Conservation (phyloP, 2,329 filamentous ascomycete genomes). For the Ophiocordyceps camponoti-saundersi region DNA sequence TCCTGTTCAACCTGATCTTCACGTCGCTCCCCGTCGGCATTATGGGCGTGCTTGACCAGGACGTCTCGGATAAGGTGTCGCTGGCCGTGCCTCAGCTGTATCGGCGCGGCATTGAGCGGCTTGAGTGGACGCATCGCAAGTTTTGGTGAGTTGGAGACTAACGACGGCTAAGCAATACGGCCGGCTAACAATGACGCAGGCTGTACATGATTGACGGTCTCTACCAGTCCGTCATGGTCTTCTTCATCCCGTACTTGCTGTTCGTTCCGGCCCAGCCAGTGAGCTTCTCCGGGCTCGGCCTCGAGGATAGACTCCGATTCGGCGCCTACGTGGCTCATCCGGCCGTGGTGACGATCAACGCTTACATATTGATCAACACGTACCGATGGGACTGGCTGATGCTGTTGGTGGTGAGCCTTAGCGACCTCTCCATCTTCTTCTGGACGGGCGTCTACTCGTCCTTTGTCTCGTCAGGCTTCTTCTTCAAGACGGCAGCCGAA, state of each 20-base stretch:
- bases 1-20: conserved; percentile 92
- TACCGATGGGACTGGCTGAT: conserved; percentile 99
- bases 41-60: conserved; percentile 93
- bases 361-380: conserved; percentile 89
- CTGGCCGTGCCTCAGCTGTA: conserved; percentile 91
- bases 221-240: conserved; percentile 87
- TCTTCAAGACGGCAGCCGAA: conserved; percentile 65
- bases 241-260: conserved; percentile 79
- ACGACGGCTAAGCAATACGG: neutral
- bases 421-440: conserved; percentile 77
- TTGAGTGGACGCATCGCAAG: conserved; percentile 91
- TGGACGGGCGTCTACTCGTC: conserved; percentile 80
- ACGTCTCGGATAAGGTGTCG: conserved; percentile 86
- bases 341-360: conserved; percentile 75
- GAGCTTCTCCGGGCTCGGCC: conserved; percentile 53
- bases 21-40: conserved; percentile 89
- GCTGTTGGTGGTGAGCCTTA: conserved; percentile 63
- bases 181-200: conserved; percentile 25
- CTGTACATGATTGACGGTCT: conserved; percentile 87
- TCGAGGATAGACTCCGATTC: conserved; percentile 68
- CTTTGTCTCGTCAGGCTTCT: conserved; percentile 27
- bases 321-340: conserved; percentile 77
- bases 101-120: conserved; percentile 81
- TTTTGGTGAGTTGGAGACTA: conserved; percentile 56
- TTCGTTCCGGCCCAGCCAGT: conserved; percentile 54